Base-by-base conservation (phyloP, 306 rosid genomes). In the Acacia confusa region DNA sequence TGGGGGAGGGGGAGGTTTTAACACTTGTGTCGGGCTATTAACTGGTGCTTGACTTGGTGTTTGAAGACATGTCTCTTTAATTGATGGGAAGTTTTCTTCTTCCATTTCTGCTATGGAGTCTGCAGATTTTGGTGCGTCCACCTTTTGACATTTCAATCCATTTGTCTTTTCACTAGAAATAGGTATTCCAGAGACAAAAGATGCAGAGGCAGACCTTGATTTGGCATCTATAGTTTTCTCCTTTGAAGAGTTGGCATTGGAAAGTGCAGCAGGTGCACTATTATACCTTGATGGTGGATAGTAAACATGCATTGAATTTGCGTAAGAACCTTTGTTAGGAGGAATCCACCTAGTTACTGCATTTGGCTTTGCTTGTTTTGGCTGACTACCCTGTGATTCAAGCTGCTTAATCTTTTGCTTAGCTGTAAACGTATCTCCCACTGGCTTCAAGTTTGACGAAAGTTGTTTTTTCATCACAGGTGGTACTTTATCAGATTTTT, bases 311-410 rank as follows among this genome's bases (percentile, higher is more conserved):
- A 87, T 83, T 76, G 97, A 89, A 80, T 89, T 87, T 25, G 80
- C 67, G 72, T 83, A 83, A 43, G 92, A 89, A 70, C 88, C 97
- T 84, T 90, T 89, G 82, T 87, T 92, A 77, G 93, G 45, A 68
- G 98, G 91, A 79, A 87, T 85, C 97, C 92, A 91, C 90, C 91
- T 87, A 71, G 95, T 78, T 72, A 86, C 53, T 40, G 88, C 88
- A 86, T 84, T 86, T 76, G 91, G 84, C 83, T 87, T 95, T 41
- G 90, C 88, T 76, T 72, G 74, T 78, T 90, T 92, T 85, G 55
- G 87, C 70, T 70, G 82, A 81, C 83, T 70, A 64, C 87, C 89
- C 75, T 79, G 89, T 65, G 85, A 67, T 75, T 90, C 97, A 80
- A 75, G 90, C 73, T 85, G 90, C 74, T 91, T 87, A 70, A 85